Base-by-base conservation (phyloP, 2,329 filamentous ascomycete genomes). In the Aureobasidium sp. region DNA sequence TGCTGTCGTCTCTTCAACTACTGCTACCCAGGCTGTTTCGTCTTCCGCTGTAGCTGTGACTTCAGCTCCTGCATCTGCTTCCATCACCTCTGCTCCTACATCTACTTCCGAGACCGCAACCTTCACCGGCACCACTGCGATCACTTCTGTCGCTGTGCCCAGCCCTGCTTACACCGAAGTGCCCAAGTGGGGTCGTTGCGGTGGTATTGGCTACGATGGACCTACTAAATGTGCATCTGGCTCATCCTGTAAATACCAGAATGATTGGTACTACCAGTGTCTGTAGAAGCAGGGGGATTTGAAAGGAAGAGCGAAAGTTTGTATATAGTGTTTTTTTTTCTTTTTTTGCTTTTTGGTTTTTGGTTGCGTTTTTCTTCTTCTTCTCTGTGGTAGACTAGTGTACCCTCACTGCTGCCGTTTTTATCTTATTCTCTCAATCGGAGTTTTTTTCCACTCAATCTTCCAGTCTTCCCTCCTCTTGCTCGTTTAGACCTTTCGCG, bases 251-350 rank as follows among this genome's bases (percentile, higher is more conserved):
- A 70, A 68, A 32, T 64, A 65, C 48, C 59, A 64, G 63, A 76
- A 72, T 67, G 62, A 64, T n/a, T 76, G 70, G 63, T 76, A 76
- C 63, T 72, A 65, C 34, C 73, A 75, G 67, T 74, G 72, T 67
- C 16, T 51, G 41, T 44, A 21, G 21, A 44, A 34, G 32, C 32
- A 34, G 8, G 8, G 8, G 32, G 32, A 34, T 34, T 9, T 34
- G 34, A 37, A 37, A 6, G 13, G 6, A 14, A 14, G 34, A 5
- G 11, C 5, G 13, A 11, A 4, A 5, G 3, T 37, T 37, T 37
- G 34, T 37, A 37, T 37, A 37, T 37, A 37, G 32, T 34, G 6
- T 34, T 10, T 34, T 34, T 34, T 34, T 5, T 5, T 34, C 10
- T 34, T 34, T 34, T 10, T 13, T 37, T 37, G 30, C 30, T 21